Percentiles rank a stretch among this genome's conserved stretches.
Evolutionary conservation across 2,329 filamentous ascomycete species (phyloP).

Genomic region (Phaeosphaeria sp.): DNA sequence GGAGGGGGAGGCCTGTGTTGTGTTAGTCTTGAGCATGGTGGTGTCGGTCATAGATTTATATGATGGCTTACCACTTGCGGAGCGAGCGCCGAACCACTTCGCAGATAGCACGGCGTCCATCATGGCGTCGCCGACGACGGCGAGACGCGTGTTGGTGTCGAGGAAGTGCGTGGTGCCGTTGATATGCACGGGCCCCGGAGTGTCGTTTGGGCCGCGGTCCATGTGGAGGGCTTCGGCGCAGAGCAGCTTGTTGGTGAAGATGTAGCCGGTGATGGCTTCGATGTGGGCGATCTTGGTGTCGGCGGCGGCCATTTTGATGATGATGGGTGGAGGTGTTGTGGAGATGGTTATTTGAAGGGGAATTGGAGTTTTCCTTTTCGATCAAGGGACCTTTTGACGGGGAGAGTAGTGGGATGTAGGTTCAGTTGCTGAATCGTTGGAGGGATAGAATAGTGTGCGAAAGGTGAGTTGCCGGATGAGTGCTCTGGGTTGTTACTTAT

Average conservation of each 20-base stretch:
- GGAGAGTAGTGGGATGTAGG: too few species aligned
- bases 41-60: too few species aligned
- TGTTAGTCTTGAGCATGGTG: neutral
- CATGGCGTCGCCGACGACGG: slow-evolving; percentile 15
- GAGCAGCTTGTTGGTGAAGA: slow-evolving; percentile 15
- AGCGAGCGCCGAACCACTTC: slow-evolving; percentile 16
- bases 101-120: slow-evolving; percentile 11
- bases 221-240: slow-evolving; percentile 21
- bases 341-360: neutral
- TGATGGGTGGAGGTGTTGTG: neutral
- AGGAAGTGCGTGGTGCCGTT: neutral
- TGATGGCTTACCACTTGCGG: slow-evolving; percentile 3
- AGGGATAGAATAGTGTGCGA: too few species aligned
- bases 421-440: too few species aligned
- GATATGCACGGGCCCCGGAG: too few species aligned
- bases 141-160: slow-evolving; percentile 16
- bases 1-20: neutral
- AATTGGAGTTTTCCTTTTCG: too few species aligned
- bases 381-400: too few species aligned
- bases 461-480: too few species aligned
- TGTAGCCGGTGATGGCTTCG: slow-evolving; percentile 10
- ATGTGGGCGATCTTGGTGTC: slow-evolving; percentile 8
- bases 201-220: slow-evolving; percentile 1
- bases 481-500: too few species aligned
- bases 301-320: neutral